Evolutionary conservation across 768 basidiomycete genomes (phyloP).

Genomic region (Leccinum subgranulosum): DNA sequence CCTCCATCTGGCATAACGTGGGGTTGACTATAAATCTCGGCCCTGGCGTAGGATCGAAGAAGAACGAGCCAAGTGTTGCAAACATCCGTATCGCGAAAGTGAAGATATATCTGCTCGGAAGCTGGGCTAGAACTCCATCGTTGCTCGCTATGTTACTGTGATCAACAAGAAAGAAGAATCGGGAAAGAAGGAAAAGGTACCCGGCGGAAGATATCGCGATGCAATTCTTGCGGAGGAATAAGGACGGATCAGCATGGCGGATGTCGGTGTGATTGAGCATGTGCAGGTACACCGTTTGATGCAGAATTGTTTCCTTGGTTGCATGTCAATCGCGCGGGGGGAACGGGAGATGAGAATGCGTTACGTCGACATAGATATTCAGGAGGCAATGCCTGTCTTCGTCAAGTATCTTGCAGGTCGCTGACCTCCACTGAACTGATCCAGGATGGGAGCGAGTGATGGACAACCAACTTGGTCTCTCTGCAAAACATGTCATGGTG

Average conservation of each 20-base stretch:
- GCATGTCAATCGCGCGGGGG: constrained; percentile 9
- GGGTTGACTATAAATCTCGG: constrained; percentile 72
- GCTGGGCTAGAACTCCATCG: constrained; percentile 51
- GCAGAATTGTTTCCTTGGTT: constrained; percentile 64
- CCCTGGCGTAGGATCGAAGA: constrained; percentile 74
- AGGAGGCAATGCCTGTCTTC: constrained; percentile 66
- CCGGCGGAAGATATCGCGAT: constrained; percentile 63
- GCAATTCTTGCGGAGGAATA: constrained; percentile 76
- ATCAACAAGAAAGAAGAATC: constrained; percentile 5
- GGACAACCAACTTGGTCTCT: constrained; percentile 71
- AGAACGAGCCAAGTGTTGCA: constrained; percentile 78
- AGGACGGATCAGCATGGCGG: constrained; percentile 67
- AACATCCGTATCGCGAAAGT: constrained; percentile 61
- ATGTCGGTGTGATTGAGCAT: constrained; percentile 78
- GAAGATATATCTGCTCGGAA: constrained; percentile 70
- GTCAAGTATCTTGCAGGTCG: constrained; percentile 66
- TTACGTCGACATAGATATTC: constrained; percentile 73
- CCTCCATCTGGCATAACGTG: constrained; percentile 60
- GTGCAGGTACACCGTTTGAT: constrained; percentile 71
- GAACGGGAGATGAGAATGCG: constrained; percentile 18
- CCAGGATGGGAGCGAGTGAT: constrained; percentile 49
- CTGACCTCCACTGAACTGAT: constrained; percentile 67
- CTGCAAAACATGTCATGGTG: constrained; percentile 33
- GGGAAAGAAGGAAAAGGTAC: constrained; percentile 36
- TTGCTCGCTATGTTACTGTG: constrained; percentile 44